Evolutionary conservation across 805 yeast species (phyloP), one percentile per base, ranked within the genome.

Genomic region (Saccharomycopsis selenospora): DNA sequence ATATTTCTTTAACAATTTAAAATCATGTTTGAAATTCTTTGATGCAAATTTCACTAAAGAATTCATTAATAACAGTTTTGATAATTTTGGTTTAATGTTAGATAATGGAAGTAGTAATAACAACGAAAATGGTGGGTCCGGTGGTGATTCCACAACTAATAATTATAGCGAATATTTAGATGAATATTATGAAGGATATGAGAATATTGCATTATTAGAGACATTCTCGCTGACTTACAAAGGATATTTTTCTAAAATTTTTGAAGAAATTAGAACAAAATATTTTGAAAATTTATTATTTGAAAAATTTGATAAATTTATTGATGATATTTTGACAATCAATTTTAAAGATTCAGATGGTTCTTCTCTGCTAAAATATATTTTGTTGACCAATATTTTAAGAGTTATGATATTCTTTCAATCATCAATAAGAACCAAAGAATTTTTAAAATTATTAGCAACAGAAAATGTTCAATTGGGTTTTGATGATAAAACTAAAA

Each of bases 181-280:
- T 20, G 11, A 41, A 17, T 43, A 47, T 26, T 36, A 20, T 43
- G 43, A 47, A 10, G 14, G 17, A 20, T 42, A 47, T 25, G 28
- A 36, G 22, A 42, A 36, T 26, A 18, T 14, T 17, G 42, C 33
- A 28, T 22, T n/a, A 13, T 7, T 43, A 10, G 43, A 47, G 7
- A 28, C 23, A 6, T 47, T 42, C 30, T 4, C 20, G 11, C n/a
- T n/a, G 14, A 26, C 13, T 2, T 42, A 47, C 30, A 47, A 29
- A 7, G 13, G 14, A 4, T n/a, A 20, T 10, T 27, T 43, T 29
- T n/a, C 27, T 36, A 24, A 36, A 27, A 36, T 42, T 38, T 43
- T 30, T 33, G 26, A 36, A 4, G 40, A 38, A 14, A 42, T 42
- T 22, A 11, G 47, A 18, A 4, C 28, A 2, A 36, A 42, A n/a